Percentiles rank a stretch among this genome's conserved stretches.
phyloP scores from a whole-genome alignment of 768 basidiomycete genomes.

The Suillus brevipes region DNA sequence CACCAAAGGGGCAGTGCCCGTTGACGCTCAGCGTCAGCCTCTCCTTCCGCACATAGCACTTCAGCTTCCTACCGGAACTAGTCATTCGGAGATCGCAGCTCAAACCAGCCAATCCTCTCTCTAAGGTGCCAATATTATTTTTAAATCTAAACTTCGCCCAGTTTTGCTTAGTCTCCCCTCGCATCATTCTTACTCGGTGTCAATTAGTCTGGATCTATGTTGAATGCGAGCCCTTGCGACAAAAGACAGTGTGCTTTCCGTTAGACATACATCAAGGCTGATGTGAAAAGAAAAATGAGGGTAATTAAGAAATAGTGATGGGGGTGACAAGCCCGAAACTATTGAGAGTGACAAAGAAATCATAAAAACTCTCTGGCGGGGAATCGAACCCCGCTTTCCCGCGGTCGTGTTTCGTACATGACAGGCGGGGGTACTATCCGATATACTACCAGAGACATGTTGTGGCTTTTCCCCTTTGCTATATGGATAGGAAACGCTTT shows the following conservation, averaged over 20 bases:
- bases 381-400: conserved; percentile 35
- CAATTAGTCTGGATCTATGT: not conserved
- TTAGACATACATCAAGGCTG: not conserved
- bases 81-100: not conserved
- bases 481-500: not conserved
- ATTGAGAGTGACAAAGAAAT: conserved; percentile 52
- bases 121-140: not conserved
- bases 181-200: not conserved
- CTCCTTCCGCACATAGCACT: not conserved
- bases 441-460: conserved; percentile 32
- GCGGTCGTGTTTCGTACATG: conserved; percentile 20
- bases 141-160: no score
- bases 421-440: conserved; percentile 43
- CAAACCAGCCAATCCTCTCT: not conserved
- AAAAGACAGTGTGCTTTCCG: not conserved
- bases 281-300: not conserved
- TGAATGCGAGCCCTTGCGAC: not conserved
- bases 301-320: not conserved
- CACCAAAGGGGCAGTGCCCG: not conserved
- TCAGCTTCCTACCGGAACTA: not conserved
- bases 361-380: conserved; percentile 37
- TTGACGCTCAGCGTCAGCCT: not conserved
- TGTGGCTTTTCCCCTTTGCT: not conserved
- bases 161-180: not conserved
- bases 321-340: no score